A percentile compares a stretch with the other conserved stretches of the same genome.
phyloP scores from a whole-genome alignment of 1,284 basidiomycete species.

The Trichosporon coremiiforme region DNA sequence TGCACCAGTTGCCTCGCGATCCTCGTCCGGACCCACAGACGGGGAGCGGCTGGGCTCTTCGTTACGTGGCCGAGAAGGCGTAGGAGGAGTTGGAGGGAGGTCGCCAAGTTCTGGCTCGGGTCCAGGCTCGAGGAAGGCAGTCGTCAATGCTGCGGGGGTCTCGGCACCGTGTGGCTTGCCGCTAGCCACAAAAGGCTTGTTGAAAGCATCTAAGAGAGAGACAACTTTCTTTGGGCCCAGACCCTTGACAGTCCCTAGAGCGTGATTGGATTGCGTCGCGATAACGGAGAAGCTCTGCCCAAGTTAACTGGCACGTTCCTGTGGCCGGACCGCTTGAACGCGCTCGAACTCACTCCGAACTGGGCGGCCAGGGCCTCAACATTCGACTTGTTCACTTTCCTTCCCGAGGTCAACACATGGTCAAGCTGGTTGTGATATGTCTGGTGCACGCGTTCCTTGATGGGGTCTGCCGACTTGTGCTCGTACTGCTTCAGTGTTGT shows the following conservation, averaged over 20 bases:
- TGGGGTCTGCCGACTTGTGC: constrained; percentile 86
- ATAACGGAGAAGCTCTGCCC: constrained; percentile 76
- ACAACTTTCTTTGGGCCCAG: constrained; percentile 94
- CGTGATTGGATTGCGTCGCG: constrained; percentile 69
- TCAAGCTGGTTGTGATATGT: constrained; percentile 81
- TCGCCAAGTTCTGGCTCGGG: background rate
- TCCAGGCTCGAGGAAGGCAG: background rate
- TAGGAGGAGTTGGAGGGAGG: constrained; percentile 17
- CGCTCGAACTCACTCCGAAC: constrained; percentile 76
- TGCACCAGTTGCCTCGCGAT: constrained; percentile 19
- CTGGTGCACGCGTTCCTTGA: constrained; percentile 90
- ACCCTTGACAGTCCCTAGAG: constrained; percentile 81
- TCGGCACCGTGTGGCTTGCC: constrained; percentile 20
- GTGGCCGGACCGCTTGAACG: no score
- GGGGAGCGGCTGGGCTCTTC: constrained; percentile 23
- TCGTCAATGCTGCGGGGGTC: background rate
- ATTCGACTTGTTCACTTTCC: constrained; percentile 96
- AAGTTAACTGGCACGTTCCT: background rate
- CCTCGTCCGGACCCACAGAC: constrained; percentile 26
- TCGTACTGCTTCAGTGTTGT: constrained; percentile 91
- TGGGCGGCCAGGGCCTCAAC: constrained; percentile 88
- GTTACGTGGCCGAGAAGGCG: constrained; percentile 19
- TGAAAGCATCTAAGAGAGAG: constrained; percentile 60
- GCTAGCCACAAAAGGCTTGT: constrained; percentile 57
- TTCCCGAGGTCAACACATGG: constrained; percentile 83